These are phyloP conservation scores for Tulasnella sp. DNA, from an alignment of 768 basidiomycete genomes.

Conservation along the genomic window DNA sequence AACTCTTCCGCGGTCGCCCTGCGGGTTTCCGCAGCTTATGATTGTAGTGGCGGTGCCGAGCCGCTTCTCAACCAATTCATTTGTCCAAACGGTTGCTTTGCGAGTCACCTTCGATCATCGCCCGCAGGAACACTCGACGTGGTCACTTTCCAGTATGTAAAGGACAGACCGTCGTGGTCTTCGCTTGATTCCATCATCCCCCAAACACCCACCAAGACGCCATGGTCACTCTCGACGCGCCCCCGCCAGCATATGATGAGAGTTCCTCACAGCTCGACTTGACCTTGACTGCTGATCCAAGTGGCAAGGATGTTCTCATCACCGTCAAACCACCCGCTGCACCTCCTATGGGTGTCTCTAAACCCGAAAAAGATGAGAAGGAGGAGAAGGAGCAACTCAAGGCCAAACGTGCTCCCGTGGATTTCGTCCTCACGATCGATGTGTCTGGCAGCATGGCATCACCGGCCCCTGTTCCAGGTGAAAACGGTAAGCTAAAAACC, in stretches of 20 bases:
- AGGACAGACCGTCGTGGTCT: too few relatives aligned
- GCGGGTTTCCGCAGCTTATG: too few relatives aligned
- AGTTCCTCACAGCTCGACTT: neutral
- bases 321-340: too few relatives aligned
- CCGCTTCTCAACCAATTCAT: too few relatives aligned
- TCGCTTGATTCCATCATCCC: too few relatives aligned
- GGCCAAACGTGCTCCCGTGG: conserved; percentile 19
- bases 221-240: too few relatives aligned
- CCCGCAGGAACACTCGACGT: neutral
- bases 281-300: neutral
- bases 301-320: conserved; percentile 10
- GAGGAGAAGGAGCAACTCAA: neutral
- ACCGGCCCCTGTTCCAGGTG: conserved; percentile 17
- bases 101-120: too few relatives aligned
- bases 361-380: neutral
- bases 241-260: neutral
- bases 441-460: conserved; percentile 21
- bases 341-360: conserved; percentile 12
- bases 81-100: too few relatives aligned
- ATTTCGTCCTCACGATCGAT: conserved; percentile 22
- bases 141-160: too few relatives aligned
- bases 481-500: conserved; percentile 1
- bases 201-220: too few relatives aligned
- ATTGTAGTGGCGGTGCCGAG: too few relatives aligned
- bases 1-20: too few relatives aligned